These are phyloP conservation scores for Kazachstania psychrophila DNA, from an alignment of 805 yeast species.

Conservation along the genomic window DNA sequence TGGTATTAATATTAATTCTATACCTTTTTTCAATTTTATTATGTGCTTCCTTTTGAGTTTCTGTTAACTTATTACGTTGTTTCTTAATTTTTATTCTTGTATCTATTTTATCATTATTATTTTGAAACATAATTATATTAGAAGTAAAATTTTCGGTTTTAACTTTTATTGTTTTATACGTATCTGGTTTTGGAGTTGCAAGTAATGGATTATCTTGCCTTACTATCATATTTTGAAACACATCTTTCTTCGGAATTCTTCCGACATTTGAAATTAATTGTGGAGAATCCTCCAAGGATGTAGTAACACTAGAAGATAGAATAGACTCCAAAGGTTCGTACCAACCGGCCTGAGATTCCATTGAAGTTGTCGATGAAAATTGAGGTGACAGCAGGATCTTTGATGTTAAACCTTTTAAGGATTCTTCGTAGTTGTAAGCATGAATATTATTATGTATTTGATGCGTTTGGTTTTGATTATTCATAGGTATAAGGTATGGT, in stretches of 20 bases:
- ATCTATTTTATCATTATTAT: not conserved
- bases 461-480: not conserved
- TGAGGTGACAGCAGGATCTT: too few relatives aligned
- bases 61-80: conserved; percentile 45
- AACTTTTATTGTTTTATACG: not conserved
- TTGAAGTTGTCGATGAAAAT: conserved; percentile 6
- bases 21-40: conserved; percentile 65
- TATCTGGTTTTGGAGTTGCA: too few relatives aligned
- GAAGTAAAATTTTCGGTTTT: not conserved
- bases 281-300: conserved; percentile 12
- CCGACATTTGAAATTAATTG: not conserved
- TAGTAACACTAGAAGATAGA: conserved; percentile 13
- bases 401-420: too few relatives aligned
- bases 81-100: conserved; percentile 14
- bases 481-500: not conserved
- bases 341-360: conserved; percentile 7
- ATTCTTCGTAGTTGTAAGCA: too few relatives aligned
- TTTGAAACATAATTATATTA: not conserved
- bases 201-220: too few relatives aligned
- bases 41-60: conserved; percentile 58
- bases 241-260: not conserved
- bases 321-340: conserved; percentile 15
- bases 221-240: not conserved
- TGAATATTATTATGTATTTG: too few relatives aligned
- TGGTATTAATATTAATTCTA: conserved; percentile 61